Evolutionary conservation across 345 rosid genomes (phyloP).

Genomic region (Odontarrhena argentea): DNA sequence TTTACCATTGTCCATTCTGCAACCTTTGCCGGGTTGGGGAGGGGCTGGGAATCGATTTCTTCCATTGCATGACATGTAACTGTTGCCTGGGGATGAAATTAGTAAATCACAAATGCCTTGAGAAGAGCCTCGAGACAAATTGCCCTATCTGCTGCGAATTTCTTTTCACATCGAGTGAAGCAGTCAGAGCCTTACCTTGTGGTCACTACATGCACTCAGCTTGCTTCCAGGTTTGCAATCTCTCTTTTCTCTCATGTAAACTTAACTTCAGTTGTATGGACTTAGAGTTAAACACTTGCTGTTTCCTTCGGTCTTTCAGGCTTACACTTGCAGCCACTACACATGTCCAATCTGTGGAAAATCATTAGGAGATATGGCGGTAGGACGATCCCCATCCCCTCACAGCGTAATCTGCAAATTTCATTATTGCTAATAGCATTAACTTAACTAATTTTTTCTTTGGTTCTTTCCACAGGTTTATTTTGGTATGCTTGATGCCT

Average conservation of each 20-base stretch:
- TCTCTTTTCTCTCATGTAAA: conserved; percentile 20
- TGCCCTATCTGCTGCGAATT: conserved; percentile 94
- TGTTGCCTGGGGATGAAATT: conserved; percentile 78
- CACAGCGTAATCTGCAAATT: conserved; percentile 11
- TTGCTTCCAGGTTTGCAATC: conserved; percentile 78
- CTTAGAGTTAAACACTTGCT: conserved; percentile 12
- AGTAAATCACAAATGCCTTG: conserved; percentile 82
- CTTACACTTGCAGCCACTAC: conserved; percentile 92
- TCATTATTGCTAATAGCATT: conserved; percentile 20
- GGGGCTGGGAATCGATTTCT: conserved; percentile 86
- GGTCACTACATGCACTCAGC: conserved; percentile 94
- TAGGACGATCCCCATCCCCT: conserved; percentile 41
- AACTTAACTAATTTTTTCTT: background rate
- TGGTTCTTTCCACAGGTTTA: conserved; percentile 56
- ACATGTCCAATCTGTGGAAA: conserved; percentile 93
- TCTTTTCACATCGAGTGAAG: conserved; percentile 78
- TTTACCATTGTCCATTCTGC: conserved; percentile 92
- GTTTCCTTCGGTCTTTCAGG: conserved; percentile 50
- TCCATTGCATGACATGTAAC: conserved; percentile 97
- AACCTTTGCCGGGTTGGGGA: conserved; percentile 88
- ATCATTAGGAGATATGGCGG: conserved; percentile 96
- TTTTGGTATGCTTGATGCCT: conserved; percentile 93
- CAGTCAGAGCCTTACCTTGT: conserved; percentile 86
- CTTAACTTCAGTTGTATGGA: conserved; percentile 1
- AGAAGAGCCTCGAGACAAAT: conserved; percentile 83